phyloP scores from a whole-genome alignment of 139 green algal genomes.

The Tetraselmis striata region DNA sequence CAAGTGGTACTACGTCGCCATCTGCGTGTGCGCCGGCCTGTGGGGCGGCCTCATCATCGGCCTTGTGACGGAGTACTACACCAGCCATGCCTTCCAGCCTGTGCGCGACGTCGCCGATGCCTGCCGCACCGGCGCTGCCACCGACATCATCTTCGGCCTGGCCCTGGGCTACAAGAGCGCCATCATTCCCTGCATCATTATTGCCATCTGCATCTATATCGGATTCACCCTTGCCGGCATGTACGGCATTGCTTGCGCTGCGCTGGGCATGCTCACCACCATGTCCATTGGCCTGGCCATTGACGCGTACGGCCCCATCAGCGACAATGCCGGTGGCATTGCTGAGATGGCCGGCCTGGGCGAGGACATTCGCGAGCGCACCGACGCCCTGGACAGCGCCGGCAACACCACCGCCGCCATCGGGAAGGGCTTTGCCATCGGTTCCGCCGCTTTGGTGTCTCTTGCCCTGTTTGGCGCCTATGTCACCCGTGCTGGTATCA shows the following conservation, averaged over 20 bases:
- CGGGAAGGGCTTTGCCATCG: conserved; percentile 67
- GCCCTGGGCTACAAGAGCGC: conserved; percentile 31
- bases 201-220: conserved; percentile 26
- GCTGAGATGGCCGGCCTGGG: conserved; percentile 51
- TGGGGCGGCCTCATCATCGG: conserved; percentile 33
- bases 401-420: conserved; percentile 67
- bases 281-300: conserved; percentile 52
- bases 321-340: conserved; percentile 72
- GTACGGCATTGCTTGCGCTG: conserved; percentile 38
- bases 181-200: conserved; percentile 31
- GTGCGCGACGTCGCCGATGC: conserved; percentile 31
- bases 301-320: conserved; percentile 64
- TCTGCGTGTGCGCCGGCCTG: conserved; percentile 78
- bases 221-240: conserved; percentile 28
- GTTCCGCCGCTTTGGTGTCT: conserved; percentile 46
- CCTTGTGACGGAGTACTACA: conserved; percentile 40
- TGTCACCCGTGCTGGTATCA: neutral
- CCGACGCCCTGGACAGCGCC: conserved; percentile 53
- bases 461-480: conserved; percentile 47
- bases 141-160: conserved; percentile 41
- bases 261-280: conserved; percentile 59
- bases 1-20: conserved; percentile 80
- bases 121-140: conserved; percentile 24
- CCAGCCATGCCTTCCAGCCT: conserved; percentile 24
- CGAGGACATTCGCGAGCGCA: conserved; percentile 47